Percentiles rank a stretch among this genome's conserved stretches.
Conservation (phyloP, 768 basidiomycete species). For the Auricularia heimuer region DNA sequence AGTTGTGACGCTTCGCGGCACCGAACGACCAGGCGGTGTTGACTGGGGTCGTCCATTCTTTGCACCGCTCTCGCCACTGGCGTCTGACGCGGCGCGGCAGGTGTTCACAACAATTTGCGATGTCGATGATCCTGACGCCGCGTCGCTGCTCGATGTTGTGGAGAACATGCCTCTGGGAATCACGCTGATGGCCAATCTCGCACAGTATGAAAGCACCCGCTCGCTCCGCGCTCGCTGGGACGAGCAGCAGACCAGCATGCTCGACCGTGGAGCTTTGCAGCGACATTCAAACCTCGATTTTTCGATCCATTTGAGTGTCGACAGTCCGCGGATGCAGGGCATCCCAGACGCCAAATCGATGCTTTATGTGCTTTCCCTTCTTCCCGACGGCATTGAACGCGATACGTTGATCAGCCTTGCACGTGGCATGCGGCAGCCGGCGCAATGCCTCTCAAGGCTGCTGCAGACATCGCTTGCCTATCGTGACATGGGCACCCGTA, state of each 20-base stretch:
- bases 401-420: not conserved
- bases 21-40: not conserved
- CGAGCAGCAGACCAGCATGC: conserved; percentile 14
- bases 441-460: conserved; percentile 11
- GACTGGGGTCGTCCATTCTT: conserved; percentile 2
- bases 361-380: conserved; percentile 19
- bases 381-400: conserved; percentile 20
- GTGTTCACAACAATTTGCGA: conserved; percentile 15
- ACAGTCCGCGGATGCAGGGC: conserved; percentile 18
- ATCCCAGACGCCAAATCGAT: conserved; percentile 19
- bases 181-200: conserved; percentile 14
- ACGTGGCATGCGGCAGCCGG: conserved; percentile 6
- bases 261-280: conserved; percentile 9
- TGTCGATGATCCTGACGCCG: conserved; percentile 14
- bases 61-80: not conserved
- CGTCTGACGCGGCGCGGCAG: conserved; percentile 14
- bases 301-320: conserved; percentile 23
- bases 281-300: conserved; percentile 22
- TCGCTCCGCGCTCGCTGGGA: conserved; percentile 13
- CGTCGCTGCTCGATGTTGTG: conserved; percentile 12
- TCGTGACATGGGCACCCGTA: conserved; percentile 11
- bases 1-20: conserved; percentile 25
- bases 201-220: conserved; percentile 12
- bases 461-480: conserved; percentile 15
- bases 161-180: conserved; percentile 16